Evolutionary conservation across 2,329 filamentous ascomycete genomes (phyloP), one percentile per base, ranked within the genome.

Genomic region (Chrysoporthe austroafricana): DNA sequence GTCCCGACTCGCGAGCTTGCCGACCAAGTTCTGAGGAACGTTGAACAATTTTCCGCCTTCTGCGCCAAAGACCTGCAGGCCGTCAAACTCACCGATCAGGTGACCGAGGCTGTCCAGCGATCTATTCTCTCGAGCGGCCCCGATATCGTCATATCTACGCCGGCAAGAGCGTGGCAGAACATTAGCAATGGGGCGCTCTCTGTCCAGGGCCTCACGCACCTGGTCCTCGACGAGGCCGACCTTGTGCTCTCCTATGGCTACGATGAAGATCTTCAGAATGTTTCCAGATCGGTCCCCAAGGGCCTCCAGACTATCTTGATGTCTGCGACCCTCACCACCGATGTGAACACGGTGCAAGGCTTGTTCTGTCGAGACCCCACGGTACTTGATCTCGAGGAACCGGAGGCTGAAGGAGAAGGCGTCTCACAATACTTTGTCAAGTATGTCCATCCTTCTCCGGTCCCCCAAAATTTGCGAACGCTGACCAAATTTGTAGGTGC

Each of bases 1-100:
- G 94, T 98, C 1, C 96, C 96, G 2, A 98, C 96, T 3, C 90
- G 93, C 78, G 96, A 99, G 79, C 90, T 99, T 66, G 95, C 95
- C 70, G 91, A 95, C 69, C 96, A 99, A 79, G 93, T 98, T 60
- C 87, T 90, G 73, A 94, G 92, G 77, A 87, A 90, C 14, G 87
- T 96, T 71, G 89, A 92, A 70, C 85, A 88, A 11, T 91, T 97
- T 73, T 87, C 93, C 13, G 83, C 88, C 21, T 97, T 94, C 77
- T 97, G 94, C 78, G 89, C 91, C 50, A 94, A 96, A 77, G 91
- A 95, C 69, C 84, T 98, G 21, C 88, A 90, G 68, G 88, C 89
- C 54, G 88, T 94, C 75, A 98, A 97, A 77, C 84, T 99, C 65
- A 95, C 94, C 26, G 91, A 96, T 76, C 96, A 96, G 76, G 90